phyloP scores from a whole-genome alignment of 805 yeast species.

The Hanseniaspora lindneri region DNA sequence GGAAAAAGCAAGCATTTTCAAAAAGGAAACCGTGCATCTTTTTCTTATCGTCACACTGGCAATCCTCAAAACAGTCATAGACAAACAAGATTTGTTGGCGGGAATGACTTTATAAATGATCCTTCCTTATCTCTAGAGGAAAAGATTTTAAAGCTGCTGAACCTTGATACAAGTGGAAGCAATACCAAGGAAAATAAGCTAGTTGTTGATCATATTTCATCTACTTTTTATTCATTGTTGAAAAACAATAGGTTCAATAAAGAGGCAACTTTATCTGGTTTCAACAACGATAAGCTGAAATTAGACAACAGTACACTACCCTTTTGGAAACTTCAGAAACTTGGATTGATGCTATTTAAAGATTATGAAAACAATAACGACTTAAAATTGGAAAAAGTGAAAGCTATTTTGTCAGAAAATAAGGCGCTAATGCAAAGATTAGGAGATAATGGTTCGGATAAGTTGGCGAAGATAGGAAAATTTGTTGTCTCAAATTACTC shows the following conservation, averaged over 20 bases:
- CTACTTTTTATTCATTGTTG: background rate
- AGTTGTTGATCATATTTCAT: background rate
- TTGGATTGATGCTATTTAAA: background rate
- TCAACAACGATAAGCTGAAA: constrained; percentile 1
- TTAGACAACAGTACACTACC: constrained; percentile 6
- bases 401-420: background rate
- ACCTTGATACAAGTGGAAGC: background rate
- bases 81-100: background rate
- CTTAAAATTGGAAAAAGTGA: constrained; percentile 1
- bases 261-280: background rate
- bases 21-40: no score
- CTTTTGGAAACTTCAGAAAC: constrained; percentile 10
- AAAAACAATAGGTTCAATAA: background rate
- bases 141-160: constrained; percentile 4
- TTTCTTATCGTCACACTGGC: no score
- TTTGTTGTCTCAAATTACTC: background rate
- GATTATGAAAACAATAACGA: constrained; percentile 10
- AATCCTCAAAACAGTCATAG: background rate
- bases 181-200: constrained; percentile 1
- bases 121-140: constrained; percentile 4
- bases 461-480: constrained; percentile 5
- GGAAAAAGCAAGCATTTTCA: no score
- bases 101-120: constrained; percentile 1
- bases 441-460: background rate
- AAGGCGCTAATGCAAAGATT: background rate